Percentiles rank a stretch among this genome's conserved stretches.
Evolutionary conservation across 495 filamentous ascomycete species (phyloP).

Genomic region (Lepidopterella palustris): DNA sequence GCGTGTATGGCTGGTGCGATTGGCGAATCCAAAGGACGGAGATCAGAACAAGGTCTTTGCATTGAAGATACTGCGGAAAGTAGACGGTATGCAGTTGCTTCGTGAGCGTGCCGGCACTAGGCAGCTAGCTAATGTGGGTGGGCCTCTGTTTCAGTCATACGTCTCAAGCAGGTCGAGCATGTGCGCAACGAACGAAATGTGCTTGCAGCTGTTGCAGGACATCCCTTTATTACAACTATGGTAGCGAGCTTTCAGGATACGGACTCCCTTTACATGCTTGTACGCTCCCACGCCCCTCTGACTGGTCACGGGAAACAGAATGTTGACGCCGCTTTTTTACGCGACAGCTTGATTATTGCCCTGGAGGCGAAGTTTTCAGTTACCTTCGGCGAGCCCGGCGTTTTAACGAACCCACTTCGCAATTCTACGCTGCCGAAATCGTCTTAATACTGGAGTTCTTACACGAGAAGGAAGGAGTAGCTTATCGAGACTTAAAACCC

Average conservation of each 20-base stretch:
- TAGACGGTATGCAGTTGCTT: constrained; percentile 51
- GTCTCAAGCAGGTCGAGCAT: constrained; percentile 95
- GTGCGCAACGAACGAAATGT: constrained; percentile 88
- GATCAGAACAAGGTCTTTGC: constrained; percentile 68
- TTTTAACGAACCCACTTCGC: constrained; percentile 78
- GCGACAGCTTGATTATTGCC: constrained; percentile 81
- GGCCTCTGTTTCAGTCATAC: constrained; percentile 59
- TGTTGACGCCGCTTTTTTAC: too few relatives aligned
- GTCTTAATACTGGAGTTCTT: constrained; percentile 86
- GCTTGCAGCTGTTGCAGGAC: constrained; percentile 77
- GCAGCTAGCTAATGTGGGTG: constrained; percentile 13
- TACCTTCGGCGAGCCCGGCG: constrained; percentile 80
- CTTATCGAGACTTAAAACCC: constrained; percentile 92
- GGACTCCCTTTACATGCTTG: constrained; percentile 86
- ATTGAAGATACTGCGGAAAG: constrained; percentile 88
- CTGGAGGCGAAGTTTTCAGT: constrained; percentile 91
- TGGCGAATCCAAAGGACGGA: constrained; percentile 35
- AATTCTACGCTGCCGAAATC: constrained; percentile 95
- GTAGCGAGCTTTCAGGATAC: constrained; percentile 84
- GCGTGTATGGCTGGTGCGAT: constrained; percentile 78
- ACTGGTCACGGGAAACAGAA: not conserved
- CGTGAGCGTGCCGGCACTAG: not conserved
- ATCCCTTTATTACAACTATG: constrained; percentile 93
- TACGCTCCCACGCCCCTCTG: constrained; percentile 37
- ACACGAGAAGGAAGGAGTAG: constrained; percentile 79